phyloP scores from a whole-genome alignment of 192 early-diverging fungal species.

The Rhizoclosmatium globosum region DNA sequence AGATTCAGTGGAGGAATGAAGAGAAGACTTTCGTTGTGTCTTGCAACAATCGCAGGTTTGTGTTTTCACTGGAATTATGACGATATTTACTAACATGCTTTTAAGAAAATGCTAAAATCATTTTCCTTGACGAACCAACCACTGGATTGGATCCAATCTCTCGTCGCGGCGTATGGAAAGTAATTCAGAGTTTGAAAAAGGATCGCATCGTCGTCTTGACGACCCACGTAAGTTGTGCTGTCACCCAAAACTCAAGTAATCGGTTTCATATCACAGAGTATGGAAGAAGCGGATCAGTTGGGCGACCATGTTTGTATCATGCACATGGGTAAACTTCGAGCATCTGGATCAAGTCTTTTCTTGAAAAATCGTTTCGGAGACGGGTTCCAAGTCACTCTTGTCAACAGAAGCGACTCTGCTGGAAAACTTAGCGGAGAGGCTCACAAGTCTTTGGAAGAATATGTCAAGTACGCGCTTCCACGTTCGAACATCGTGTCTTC shows the following conservation, averaged over 20 bases:
- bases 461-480: slow-evolving; percentile 42
- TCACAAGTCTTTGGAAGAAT: slow-evolving; percentile 4
- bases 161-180: slow-evolving; percentile 70
- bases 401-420: slow-evolving; percentile 8
- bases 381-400: slow-evolving; percentile 64
- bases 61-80: slow-evolving; percentile 12
- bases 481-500: slow-evolving; percentile 40
- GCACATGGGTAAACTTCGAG: slow-evolving; percentile 69
- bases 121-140: slow-evolving; percentile 70
- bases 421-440: not conserved
- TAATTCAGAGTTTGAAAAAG: slow-evolving; percentile 63
- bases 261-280: no score
- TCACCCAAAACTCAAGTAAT: no score
- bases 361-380: slow-evolving; percentile 76
- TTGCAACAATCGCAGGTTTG: slow-evolving; percentile 61
- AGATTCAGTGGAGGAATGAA: slow-evolving; percentile 65
- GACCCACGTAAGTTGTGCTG: slow-evolving; percentile 56
- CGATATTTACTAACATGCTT: no score
- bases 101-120: slow-evolving; percentile 58
- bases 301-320: slow-evolving; percentile 65
- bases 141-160: slow-evolving; percentile 73
- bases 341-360: slow-evolving; percentile 69
- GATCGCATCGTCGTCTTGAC: slow-evolving; percentile 60
- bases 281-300: slow-evolving; percentile 74
- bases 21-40: slow-evolving; percentile 65